Conservation (phyloP, 164 flowering plant genomes). For the Chimonanthus praecox region DNA sequence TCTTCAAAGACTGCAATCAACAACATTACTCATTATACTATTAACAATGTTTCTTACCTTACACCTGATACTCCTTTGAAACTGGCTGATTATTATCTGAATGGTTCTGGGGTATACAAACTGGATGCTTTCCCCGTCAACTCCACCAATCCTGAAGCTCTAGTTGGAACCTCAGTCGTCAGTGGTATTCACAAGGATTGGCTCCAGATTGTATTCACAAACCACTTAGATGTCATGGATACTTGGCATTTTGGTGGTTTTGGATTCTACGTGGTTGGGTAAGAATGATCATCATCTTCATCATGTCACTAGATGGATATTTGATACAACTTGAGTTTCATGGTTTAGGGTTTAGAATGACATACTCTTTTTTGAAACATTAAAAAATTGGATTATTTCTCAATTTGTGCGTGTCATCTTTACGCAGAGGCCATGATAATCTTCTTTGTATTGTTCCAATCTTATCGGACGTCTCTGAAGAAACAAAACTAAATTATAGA, state of each 20-base stretch:
- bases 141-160: slow-evolving; percentile 20
- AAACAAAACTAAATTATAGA: too few species aligned
- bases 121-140: slow-evolving; percentile 39
- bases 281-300: slow-evolving; percentile 8
- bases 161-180: slow-evolving; percentile 35
- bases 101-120: slow-evolving; percentile 41
- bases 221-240: slow-evolving; percentile 13
- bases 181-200: slow-evolving; percentile 52
- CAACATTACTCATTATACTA: slow-evolving; percentile 19
- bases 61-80: slow-evolving; percentile 48
- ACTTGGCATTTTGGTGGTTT: slow-evolving; percentile 75
- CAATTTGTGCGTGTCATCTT: too few species aligned
- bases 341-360: too few species aligned
- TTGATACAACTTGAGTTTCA: too few species aligned
- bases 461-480: too few species aligned
- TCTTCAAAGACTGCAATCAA: slow-evolving; percentile 20
- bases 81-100: slow-evolving; percentile 45
- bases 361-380: not conserved
- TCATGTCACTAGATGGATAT: not conserved
- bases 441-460: too few species aligned
- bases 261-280: slow-evolving; percentile 70
- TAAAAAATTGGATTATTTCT: too few species aligned
- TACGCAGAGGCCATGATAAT: too few species aligned
- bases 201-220: slow-evolving; percentile 49
- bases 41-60: slow-evolving; percentile 49